Evolutionary conservation across 2,329 filamentous ascomycete genomes (phyloP).

Genomic region (Aspergillus luchuensis): DNA sequence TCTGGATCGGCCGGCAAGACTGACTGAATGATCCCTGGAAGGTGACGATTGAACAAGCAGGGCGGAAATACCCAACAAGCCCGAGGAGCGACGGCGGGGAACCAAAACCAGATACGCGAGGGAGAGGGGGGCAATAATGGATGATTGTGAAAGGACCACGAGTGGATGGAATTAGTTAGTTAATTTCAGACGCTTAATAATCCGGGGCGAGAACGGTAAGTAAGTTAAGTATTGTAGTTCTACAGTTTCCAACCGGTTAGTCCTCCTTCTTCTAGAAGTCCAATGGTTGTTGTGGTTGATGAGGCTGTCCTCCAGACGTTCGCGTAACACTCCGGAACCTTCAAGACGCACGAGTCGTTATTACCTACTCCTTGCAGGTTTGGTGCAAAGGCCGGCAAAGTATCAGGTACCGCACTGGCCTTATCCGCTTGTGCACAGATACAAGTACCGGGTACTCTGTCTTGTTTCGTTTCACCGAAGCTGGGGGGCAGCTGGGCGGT

Average conservation of each 20-base stretch:
- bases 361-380: constrained; percentile 11
- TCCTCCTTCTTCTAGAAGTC: neutral
- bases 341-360: constrained; percentile 4
- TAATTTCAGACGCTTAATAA: constrained; percentile 5
- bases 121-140: constrained; percentile 4
- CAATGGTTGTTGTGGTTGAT: neutral
- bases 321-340: constrained; percentile 4
- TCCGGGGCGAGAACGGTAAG: neutral
- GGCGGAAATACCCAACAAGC: constrained; percentile 28
- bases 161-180: neutral
- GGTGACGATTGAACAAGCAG: constrained; percentile 15
- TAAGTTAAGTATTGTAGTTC: neutral
- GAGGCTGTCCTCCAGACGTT: constrained; percentile 3
- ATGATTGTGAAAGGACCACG: neutral
- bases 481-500: neutral
- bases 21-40: constrained; percentile 26
- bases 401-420: constrained; percentile 28
- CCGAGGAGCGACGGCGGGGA: constrained; percentile 24
- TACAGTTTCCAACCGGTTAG: neutral
- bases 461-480: neutral
- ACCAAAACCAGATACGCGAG: constrained; percentile 15
- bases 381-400: constrained; percentile 10
- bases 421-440: constrained; percentile 16
- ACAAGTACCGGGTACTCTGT: constrained; percentile 16
- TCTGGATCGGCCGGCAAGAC: constrained; percentile 30